phyloP scores from a whole-genome alignment of 305 asterid species.

The Rubia balearica region DNA sequence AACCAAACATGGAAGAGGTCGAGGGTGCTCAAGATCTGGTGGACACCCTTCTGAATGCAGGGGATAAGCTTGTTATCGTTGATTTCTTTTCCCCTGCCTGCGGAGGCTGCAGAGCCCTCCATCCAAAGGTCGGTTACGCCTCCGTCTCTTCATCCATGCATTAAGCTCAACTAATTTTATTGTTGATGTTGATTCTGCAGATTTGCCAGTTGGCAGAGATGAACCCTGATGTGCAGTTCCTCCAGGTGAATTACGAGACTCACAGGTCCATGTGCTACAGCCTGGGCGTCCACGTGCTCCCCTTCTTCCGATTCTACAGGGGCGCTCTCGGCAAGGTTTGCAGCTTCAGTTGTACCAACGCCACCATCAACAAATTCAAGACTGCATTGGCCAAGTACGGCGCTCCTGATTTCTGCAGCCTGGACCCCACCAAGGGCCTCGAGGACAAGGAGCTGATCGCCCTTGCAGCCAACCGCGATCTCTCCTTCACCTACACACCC shows the following conservation, averaged over 20 bases:
- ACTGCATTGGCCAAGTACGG: constrained; percentile 27
- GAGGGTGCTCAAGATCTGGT: constrained; percentile 35
- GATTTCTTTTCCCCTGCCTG: constrained; percentile 46
- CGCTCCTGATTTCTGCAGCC: constrained; percentile 18
- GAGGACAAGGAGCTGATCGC: constrained; percentile 40
- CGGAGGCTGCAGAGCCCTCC: constrained; percentile 45
- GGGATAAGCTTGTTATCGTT: constrained; percentile 34
- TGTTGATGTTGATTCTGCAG: constrained; percentile 15
- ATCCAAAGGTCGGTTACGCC: constrained; percentile 31
- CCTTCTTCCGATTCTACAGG: constrained; percentile 40
- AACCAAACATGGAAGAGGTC: constrained; percentile 41
- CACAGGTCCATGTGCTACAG: constrained; percentile 39
- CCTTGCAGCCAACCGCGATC: constrained; percentile 31
- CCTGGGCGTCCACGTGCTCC: constrained; percentile 37
- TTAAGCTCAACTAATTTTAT: not conserved
- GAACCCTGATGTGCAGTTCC: constrained; percentile 40
- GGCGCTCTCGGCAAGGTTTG: constrained; percentile 42
- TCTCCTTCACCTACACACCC: constrained; percentile 27
- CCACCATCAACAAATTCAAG: constrained; percentile 34
- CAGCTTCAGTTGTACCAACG: constrained; percentile 45
- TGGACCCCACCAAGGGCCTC: constrained; percentile 33
- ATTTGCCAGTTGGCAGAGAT: constrained; percentile 38
- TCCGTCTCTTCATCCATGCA: too few relatives aligned
- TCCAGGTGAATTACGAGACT: constrained; percentile 40
- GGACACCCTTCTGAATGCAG: constrained; percentile 30